Percentiles rank a stretch among this genome's conserved stretches.
These are phyloP conservation scores for Amylostereum areolatum DNA, from an alignment of 1,284 basidiomycete genomes.

Conservation along the genomic window DNA sequence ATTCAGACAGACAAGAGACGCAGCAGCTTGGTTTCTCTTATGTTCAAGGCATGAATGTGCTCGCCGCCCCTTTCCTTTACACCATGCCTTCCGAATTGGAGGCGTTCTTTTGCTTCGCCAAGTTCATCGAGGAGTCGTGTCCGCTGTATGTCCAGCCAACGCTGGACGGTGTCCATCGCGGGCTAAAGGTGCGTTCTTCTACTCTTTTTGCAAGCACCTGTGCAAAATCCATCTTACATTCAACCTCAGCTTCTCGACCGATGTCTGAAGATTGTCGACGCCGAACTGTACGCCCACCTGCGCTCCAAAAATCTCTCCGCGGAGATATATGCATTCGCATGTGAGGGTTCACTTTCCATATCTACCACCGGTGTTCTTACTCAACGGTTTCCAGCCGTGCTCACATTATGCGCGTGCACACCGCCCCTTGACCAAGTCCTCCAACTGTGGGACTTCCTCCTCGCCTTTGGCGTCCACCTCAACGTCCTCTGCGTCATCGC, in stretches of 20 bases:
- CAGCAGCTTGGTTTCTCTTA: constrained; percentile 84
- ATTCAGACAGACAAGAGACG: constrained; percentile 61
- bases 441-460: constrained; percentile 93
- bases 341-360: constrained; percentile 39
- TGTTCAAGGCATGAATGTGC: constrained; percentile 98
- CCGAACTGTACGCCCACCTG: constrained; percentile 76
- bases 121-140: constrained; percentile 91
- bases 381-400: constrained; percentile 56
- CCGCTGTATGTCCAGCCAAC: constrained; percentile 96
- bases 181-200: constrained; percentile 67
- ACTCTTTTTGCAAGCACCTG: not conserved
- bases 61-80: constrained; percentile 95
- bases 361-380: not conserved
- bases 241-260: constrained; percentile 77
- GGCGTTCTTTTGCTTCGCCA: constrained; percentile 92
- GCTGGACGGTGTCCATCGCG: constrained; percentile 89
- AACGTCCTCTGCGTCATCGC: constrained; percentile 97
- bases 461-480: constrained; percentile 93
- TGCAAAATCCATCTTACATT: not conserved
- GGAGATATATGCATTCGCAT: constrained; percentile 96
- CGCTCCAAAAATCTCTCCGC: constrained; percentile 93
- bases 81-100: constrained; percentile 94
- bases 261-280: constrained; percentile 88
- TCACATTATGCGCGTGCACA: constrained; percentile 95
- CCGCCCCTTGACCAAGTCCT: constrained; percentile 93